phyloP scores from a whole-genome alignment of 306 rosid species.

The Luffa acutangula region DNA sequence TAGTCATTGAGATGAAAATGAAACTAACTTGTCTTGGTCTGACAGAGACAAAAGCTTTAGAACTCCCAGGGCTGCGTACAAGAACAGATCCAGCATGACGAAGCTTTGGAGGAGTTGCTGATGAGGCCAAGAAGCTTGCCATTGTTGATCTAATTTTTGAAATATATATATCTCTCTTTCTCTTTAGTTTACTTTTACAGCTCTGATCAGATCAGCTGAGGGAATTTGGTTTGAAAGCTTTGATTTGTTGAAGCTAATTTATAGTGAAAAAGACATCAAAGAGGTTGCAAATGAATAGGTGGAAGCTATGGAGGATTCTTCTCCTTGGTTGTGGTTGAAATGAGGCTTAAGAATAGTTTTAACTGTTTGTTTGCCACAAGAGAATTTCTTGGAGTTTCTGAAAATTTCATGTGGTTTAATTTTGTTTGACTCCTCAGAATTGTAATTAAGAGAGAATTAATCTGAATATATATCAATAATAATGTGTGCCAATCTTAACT shows the following conservation, averaged over 20 bases:
- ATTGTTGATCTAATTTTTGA: not conserved
- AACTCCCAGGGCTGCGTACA: not conserved
- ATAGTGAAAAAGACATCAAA: not conserved
- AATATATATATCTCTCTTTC: not conserved
- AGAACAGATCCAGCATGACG: not conserved
- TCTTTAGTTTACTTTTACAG: not conserved
- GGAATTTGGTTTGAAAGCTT: not conserved
- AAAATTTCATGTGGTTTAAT: not conserved
- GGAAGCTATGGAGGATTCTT: not conserved
- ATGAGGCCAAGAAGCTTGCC: conserved; percentile 5
- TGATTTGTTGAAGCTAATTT: not conserved
- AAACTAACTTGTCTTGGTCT: not conserved
- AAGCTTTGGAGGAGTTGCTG: conserved; percentile 1
- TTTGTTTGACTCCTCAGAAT: not conserved
- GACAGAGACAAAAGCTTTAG: conserved; percentile 3
- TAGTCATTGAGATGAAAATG: not conserved
- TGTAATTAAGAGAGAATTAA: not conserved
- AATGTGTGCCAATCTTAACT: no score
- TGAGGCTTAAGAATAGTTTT: not conserved
- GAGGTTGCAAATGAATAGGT: not conserved
- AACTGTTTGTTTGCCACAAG: not conserved
- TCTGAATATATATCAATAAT: no score
- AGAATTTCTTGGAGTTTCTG: not conserved
- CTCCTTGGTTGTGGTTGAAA: not conserved
- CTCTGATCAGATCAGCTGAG: not conserved